A percentile compares a stretch with the other conserved stretches of the same genome.
Evolutionary conservation across 2,329 filamentous ascomycete species (phyloP).

Genomic region (Teratosphaeria nubilosa): DNA sequence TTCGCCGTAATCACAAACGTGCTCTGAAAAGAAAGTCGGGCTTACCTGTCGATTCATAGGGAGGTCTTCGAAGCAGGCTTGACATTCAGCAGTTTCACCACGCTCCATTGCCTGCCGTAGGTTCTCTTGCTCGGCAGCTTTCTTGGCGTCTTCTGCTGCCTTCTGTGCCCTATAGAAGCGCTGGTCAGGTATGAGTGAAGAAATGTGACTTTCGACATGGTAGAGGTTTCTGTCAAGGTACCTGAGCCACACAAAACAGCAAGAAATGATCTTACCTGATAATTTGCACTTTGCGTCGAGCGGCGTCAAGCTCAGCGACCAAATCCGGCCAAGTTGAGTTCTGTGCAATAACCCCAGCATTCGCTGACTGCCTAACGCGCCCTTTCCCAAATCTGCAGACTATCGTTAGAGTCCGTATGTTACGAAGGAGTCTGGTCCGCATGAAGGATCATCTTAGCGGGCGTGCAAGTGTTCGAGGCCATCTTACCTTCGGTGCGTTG

Average conservation of each 20-base stretch:
- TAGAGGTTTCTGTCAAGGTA: background rate
- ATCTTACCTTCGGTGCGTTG: conserved; percentile 1
- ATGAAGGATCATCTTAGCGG: too few species aligned
- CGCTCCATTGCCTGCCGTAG: conserved; percentile 23
- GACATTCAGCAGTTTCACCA: conserved; percentile 51
- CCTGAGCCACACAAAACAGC: background rate
- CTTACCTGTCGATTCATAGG: conserved; percentile 51
- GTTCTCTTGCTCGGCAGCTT: conserved; percentile 28
- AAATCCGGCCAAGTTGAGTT: conserved; percentile 15
- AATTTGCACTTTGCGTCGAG: conserved; percentile 17
- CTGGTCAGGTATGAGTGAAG: background rate
- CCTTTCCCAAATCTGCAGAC: conserved; percentile 8
- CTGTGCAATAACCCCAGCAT: conserved; percentile 15
- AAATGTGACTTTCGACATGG: background rate
- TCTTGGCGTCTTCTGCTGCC: conserved; percentile 11
- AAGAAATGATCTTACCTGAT: background rate
- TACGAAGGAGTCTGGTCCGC: background rate
- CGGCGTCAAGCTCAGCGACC: conserved; percentile 25
- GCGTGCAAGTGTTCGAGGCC: background rate
- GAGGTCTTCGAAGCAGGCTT: conserved; percentile 57
- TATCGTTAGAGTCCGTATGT: background rate
- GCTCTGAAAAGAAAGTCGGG: background rate
- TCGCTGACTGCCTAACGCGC: conserved; percentile 8
- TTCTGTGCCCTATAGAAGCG: conserved; percentile 7
- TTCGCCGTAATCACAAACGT: background rate